These are phyloP conservation scores for Gnetum montanum DNA, from an alignment of 75 land plant species.

Conservation along the genomic window DNA sequence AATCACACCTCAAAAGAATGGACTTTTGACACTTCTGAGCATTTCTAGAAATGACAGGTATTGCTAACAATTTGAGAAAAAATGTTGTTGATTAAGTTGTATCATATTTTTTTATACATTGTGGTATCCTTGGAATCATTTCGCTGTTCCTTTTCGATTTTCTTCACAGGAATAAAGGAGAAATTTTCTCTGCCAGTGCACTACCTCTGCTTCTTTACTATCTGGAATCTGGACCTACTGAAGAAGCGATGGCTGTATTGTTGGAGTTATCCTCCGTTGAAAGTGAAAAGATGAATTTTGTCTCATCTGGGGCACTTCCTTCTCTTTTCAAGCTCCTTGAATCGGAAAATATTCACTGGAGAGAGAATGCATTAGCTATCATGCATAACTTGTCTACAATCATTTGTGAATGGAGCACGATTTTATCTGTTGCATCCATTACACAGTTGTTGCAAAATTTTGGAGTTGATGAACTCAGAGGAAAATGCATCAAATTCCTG, in stretches of 20 bases:
- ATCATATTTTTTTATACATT: not conserved
- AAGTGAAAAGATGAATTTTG: constrained; percentile 30
- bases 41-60: constrained; percentile 57
- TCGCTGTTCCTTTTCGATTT: not conserved
- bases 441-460: constrained; percentile 45
- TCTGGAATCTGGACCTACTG: constrained; percentile 30
- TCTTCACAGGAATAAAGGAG: constrained; percentile 36
- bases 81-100: not conserved
- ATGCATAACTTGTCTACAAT: constrained; percentile 42
- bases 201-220: constrained; percentile 36
- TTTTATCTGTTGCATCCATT: constrained; percentile 39
- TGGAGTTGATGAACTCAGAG: constrained; percentile 25
- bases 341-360: constrained; percentile 22
- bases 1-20: constrained; percentile 33
- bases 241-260: constrained; percentile 42
- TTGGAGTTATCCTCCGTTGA: constrained; percentile 30
- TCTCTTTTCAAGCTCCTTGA: constrained; percentile 44
- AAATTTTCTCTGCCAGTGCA: constrained; percentile 37
- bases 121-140: not conserved
- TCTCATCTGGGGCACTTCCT: constrained; percentile 43
- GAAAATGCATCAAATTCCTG: constrained; percentile 34
- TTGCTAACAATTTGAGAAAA: not conserved
- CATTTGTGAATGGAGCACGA: constrained; percentile 20
- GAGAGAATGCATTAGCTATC: constrained; percentile 39
- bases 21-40: constrained; percentile 41